Evolutionary conservation across 2,329 filamentous ascomycete genomes (phyloP).

Genomic region (Sclerotiophoma versabilis): DNA sequence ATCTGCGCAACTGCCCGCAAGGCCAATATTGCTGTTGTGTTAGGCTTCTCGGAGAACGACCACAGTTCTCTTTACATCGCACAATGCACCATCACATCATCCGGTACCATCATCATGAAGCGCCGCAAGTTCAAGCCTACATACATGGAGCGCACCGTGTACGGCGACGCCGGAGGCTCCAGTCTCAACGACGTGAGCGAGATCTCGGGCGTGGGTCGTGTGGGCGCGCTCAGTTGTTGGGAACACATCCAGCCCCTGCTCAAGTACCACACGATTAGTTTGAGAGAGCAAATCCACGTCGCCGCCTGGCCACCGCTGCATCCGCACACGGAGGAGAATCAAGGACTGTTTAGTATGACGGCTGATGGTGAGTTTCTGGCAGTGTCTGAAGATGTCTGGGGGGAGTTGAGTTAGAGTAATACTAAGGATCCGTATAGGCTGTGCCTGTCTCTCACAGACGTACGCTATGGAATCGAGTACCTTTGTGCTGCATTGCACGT

Average conservation of each 20-base stretch:
- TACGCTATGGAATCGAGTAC: slow-evolving; percentile 65
- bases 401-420: no score
- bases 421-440: slow-evolving; percentile 2
- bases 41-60: slow-evolving; percentile 51
- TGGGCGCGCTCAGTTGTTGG: slow-evolving; percentile 49
- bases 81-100: slow-evolving; percentile 47
- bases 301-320: slow-evolving; percentile 52
- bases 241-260: slow-evolving; percentile 53
- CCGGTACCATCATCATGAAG: slow-evolving; percentile 47
- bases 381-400: no score
- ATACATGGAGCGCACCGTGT: slow-evolving; percentile 54
- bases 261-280: slow-evolving; percentile 51
- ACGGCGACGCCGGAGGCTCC: slow-evolving; percentile 48
- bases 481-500: slow-evolving; percentile 63
- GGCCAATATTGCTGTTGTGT: slow-evolving; percentile 45
- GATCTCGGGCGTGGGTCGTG: slow-evolving; percentile 37
- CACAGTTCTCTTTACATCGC: slow-evolving; percentile 51
- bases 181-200: slow-evolving; percentile 47
- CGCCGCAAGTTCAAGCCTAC: slow-evolving; percentile 54
- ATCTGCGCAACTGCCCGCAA: slow-evolving; percentile 50
- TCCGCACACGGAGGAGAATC: slow-evolving; percentile 34
- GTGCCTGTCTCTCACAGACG: slow-evolving; percentile 55
- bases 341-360: slow-evolving; percentile 48
- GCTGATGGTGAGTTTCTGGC: slow-evolving; percentile 35
- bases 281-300: slow-evolving; percentile 52